Percentiles rank a stretch among this genome's conserved stretches.
These are phyloP conservation scores for Apophysomyces trapeziformis DNA, from an alignment of 371 early-diverging fungal species.

Conservation along the genomic window DNA sequence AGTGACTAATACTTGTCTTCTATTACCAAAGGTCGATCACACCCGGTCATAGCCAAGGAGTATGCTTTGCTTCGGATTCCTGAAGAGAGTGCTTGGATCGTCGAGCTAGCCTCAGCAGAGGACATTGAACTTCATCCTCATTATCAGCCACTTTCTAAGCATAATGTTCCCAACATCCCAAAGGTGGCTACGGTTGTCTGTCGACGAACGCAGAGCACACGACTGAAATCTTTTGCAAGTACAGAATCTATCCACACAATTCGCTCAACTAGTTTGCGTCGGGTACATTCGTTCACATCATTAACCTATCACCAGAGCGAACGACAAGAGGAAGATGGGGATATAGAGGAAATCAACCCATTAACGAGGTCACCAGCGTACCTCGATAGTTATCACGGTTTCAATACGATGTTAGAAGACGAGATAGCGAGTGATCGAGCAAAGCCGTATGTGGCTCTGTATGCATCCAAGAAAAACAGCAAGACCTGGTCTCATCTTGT, in stretches of 20 bases:
- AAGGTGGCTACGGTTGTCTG: neutral
- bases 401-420: constrained; percentile 14
- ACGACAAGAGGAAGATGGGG: constrained; percentile 1
- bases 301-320: neutral
- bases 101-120: constrained; percentile 22
- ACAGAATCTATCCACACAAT: constrained; percentile 5
- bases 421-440: constrained; percentile 20
- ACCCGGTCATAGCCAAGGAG: constrained; percentile 27
- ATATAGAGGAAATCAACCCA: neutral
- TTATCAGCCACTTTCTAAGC: constrained; percentile 6
- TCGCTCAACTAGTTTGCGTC: constrained; percentile 1
- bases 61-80: constrained; percentile 14
- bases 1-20: neutral
- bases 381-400: constrained; percentile 14
- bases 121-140: constrained; percentile 17
- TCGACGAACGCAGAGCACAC: neutral
- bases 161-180: neutral
- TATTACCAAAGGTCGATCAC: neutral
- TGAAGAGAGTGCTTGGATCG: constrained; percentile 25
- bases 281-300: neutral
- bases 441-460: constrained; percentile 19
- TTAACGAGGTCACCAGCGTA: constrained; percentile 2
- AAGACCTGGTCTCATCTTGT: constrained; percentile 30
- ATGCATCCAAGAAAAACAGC: constrained; percentile 24
- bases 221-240: constrained; percentile 14